Percentiles rank a stretch among this genome's conserved stretches.
These are phyloP conservation scores for Phoenix dactylifera DNA, from an alignment of 176 grass and related monocot species.

Conservation along the genomic window DNA sequence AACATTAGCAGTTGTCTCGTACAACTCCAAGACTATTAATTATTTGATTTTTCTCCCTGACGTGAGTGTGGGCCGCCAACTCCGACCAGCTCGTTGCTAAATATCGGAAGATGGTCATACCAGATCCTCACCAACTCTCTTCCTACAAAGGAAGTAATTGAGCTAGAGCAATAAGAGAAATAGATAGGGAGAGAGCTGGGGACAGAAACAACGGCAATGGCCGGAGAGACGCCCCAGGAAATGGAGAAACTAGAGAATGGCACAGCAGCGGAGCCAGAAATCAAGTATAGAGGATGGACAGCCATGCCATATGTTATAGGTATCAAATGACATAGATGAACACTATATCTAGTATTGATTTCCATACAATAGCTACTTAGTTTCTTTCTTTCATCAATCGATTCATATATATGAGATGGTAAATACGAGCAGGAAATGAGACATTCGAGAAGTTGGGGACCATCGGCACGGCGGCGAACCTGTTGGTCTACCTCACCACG, in stretches of 20 bases:
- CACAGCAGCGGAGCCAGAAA: background rate
- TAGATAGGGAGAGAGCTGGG: background rate
- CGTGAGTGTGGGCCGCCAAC: too few species aligned
- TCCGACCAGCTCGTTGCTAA: too few species aligned
- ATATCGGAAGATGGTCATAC: too few species aligned
- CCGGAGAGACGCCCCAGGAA: background rate
- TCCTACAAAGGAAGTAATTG: too few species aligned
- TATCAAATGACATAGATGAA: constrained; percentile 1
- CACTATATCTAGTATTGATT: background rate
- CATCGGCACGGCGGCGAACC: constrained; percentile 53
- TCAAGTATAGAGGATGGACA: constrained; percentile 51
- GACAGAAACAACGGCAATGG: background rate
- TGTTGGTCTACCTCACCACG: constrained; percentile 66
- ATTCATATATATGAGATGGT: too few species aligned
- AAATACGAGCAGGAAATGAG: constrained; percentile 37
- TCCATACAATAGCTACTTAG: background rate
- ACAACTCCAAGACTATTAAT: too few species aligned
- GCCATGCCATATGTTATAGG: constrained; percentile 63
- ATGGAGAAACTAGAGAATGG: background rate
- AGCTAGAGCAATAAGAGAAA: background rate
- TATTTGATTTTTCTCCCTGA: too few species aligned
- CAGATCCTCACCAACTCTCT: too few species aligned
- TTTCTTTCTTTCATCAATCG: too few species aligned
- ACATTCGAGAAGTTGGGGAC: constrained; percentile 73
- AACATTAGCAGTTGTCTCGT: too few species aligned